Percentiles rank a stretch among this genome's conserved stretches.
Evolutionary conservation across 495 filamentous ascomycete genomes (phyloP).

Genomic region (Podospora anserina): DNA sequence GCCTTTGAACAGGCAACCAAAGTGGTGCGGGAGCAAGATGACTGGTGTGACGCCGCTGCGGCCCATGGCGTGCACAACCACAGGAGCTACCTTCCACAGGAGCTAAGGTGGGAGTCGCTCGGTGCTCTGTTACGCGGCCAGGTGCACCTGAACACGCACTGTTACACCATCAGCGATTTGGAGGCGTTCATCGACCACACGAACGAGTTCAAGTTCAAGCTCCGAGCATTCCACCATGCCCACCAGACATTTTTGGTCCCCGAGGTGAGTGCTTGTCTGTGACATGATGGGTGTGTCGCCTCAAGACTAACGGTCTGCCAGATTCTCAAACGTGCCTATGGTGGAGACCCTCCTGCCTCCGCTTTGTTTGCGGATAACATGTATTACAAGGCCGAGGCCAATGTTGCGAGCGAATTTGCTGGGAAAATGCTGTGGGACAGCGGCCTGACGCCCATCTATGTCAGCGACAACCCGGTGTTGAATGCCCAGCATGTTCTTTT

Average conservation of each 20-base stretch:
- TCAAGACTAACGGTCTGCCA: conserved; percentile 11
- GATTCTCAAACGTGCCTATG: conserved; percentile 51
- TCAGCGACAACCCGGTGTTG: conserved; percentile 50
- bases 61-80: conserved; percentile 38
- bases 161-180: conserved; percentile 63
- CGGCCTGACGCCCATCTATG: conserved; percentile 51
- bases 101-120: conserved; percentile 56
- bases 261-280: conserved; percentile 32
- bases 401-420: conserved; percentile 56
- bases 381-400: conserved; percentile 63
- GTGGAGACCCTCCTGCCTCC: conserved; percentile 43
- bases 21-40: conserved; percentile 52
- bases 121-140: conserved; percentile 58
- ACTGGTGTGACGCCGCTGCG: conserved; percentile 55
- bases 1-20: conserved; percentile 57
- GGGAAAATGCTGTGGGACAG: conserved; percentile 60
- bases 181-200: conserved; percentile 60
- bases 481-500: conserved; percentile 52
- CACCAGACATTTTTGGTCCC: conserved; percentile 60
- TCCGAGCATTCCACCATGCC: conserved; percentile 64
- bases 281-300: too few relatives aligned
- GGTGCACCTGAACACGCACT: conserved; percentile 62
- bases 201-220: conserved; percentile 61
- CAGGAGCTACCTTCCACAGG: conserved; percentile 48
- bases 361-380: conserved; percentile 60